phyloP scores from a whole-genome alignment of 192 early-diverging fungal species.

The Gryganskiella cystojenkinii region DNA sequence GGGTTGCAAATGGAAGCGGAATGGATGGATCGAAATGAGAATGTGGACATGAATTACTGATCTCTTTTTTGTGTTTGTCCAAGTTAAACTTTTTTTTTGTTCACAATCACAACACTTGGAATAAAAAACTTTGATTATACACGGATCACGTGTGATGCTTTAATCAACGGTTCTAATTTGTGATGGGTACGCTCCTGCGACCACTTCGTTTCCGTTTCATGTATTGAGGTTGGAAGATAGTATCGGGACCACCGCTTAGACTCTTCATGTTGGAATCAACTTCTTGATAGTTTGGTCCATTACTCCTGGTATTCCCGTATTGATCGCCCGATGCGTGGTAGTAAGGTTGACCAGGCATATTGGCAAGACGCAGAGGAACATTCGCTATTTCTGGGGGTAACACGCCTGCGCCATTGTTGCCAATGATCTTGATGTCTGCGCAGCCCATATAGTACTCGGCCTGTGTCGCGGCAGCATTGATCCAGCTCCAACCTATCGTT shows the following conservation, averaged over 20 bases:
- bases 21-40: not conserved
- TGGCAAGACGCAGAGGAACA: slow-evolving; percentile 22
- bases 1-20: not conserved
- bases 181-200: too few relatives aligned
- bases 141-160: not conserved
- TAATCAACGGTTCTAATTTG: too few relatives aligned
- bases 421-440: slow-evolving; percentile 73
- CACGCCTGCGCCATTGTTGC: slow-evolving; percentile 27
- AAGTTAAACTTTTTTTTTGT: too few relatives aligned
- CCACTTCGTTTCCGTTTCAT: slow-evolving; percentile 10
- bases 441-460: slow-evolving; percentile 81
- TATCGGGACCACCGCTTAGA: slow-evolving; percentile 19
- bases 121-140: too few relatives aligned
- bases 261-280: slow-evolving; percentile 23
- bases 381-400: slow-evolving; percentile 46
- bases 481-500: slow-evolving; percentile 72
- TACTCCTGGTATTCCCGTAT: slow-evolving; percentile 31
- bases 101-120: too few relatives aligned
- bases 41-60: not conserved
- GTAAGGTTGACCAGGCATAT: slow-evolving; percentile 40
- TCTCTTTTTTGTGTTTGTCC: not conserved
- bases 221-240: not conserved
- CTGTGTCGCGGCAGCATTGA: slow-evolving; percentile 73
- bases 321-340: slow-evolving; percentile 31
- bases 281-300: slow-evolving; percentile 19